Base-by-base conservation (phyloP, 306 rosid genomes). In the Casuarina equisetifolia region DNA sequence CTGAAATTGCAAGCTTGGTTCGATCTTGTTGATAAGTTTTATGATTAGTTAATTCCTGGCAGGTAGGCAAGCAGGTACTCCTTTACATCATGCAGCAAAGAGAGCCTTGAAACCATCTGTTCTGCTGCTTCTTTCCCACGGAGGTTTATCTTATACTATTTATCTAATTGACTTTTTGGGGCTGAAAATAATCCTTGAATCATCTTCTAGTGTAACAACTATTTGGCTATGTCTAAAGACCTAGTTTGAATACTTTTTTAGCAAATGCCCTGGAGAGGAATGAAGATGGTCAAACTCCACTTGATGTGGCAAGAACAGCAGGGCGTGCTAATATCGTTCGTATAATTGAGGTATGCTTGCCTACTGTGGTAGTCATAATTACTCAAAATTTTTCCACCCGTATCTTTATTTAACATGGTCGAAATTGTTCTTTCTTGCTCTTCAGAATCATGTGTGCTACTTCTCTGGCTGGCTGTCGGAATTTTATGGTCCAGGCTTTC, bases 231-330 rank as follows among this genome's bases (percentile, higher is more conserved):
- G 15, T 63, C 43, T 39, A 63, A 38, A 63, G 69, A 10, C 12
- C 69, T 36, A 35, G 69, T 63, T 15, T 36, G 38, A 63, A 13
- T 70, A 35, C 36, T 70, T 70, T 72, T 72, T 10, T 45, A 79
- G 82, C 82, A 71, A 79, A 79, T 72, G 45, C 77, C 46, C 36
- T 79, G 39, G 54, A 49, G 72, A 73, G 72, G 54, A 79, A 79
- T 72, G 82, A 79, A 62, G 82, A 79, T 62, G n/a, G 54, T 61
- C 82, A 79, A 25, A 79, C 82, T 64, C 58, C 82, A 39, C 78
- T 79, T 62, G 82, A 73, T 72, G 78, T 73, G 25, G 82, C 82
- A 39, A 72, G 78, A 73, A 10, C 43, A 40, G 51, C 51, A 16
- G 46, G 78, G 67, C 74, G 64, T 25, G 16, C 74, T 11, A 42